Conservation (phyloP, 306 rosid genomes). For the Clitoria ternatea region DNA sequence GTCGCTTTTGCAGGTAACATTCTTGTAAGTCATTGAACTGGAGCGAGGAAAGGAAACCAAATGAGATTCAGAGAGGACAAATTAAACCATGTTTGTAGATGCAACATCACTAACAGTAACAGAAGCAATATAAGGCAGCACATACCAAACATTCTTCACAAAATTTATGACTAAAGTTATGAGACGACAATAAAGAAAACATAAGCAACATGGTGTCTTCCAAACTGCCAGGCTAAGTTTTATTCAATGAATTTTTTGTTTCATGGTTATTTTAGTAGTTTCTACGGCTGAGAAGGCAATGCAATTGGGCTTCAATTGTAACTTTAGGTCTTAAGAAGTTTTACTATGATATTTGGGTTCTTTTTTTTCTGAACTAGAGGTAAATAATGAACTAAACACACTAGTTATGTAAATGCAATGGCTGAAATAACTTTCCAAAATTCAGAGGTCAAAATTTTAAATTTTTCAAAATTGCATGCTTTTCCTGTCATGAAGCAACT, state of each 20-base stretch:
- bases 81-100: not conserved
- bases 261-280: conserved; percentile 13
- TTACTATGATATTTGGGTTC: not conserved
- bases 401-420: not conserved
- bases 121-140: not conserved
- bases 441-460: not conserved
- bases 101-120: not conserved
- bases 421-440: too few species aligned
- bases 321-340: not conserved
- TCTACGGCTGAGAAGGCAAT: not conserved
- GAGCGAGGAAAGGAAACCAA: conserved; percentile 27
- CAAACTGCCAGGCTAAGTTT: not conserved
- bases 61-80: conserved; percentile 11
- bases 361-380: not conserved
- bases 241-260: not conserved
- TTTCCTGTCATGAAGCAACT: not conserved
- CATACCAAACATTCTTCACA: not conserved
- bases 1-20: conserved; percentile 91
- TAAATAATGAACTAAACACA: not conserved
- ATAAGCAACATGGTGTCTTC: not conserved
- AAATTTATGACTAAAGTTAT: not conserved
- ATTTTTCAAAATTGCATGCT: not conserved
- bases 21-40: conserved; percentile 96
- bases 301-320: not conserved
- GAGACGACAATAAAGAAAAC: not conserved